These are phyloP conservation scores for Leucoagaricus sp. DNA, from an alignment of 1,284 basidiomycete species.

Conservation along the genomic window DNA sequence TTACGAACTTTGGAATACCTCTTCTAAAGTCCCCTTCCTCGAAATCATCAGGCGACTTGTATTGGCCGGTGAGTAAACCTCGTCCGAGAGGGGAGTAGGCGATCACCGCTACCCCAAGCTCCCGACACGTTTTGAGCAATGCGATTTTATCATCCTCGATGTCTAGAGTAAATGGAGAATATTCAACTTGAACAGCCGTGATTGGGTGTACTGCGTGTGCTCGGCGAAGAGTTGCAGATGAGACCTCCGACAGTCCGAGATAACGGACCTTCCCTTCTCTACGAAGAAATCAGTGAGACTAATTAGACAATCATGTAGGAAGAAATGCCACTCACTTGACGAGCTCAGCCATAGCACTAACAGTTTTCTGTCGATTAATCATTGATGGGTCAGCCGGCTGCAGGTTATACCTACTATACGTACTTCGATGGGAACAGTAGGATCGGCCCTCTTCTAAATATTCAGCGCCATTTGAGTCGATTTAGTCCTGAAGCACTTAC, in stretches of 20 bases:
- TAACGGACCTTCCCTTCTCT: constrained; percentile 58
- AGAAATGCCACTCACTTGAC: constrained; percentile 40
- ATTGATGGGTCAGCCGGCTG: not conserved
- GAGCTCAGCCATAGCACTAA: not conserved
- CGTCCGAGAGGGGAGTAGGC: constrained; percentile 66
- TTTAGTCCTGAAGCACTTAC: constrained; percentile 16
- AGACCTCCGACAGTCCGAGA: constrained; percentile 64
- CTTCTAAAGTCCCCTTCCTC: constrained; percentile 48
- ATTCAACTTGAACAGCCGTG: constrained; percentile 63
- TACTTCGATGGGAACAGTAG: not conserved
- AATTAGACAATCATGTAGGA: not conserved
- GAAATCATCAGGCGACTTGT: constrained; percentile 52
- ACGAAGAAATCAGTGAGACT: constrained; percentile 25
- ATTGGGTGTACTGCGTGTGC: constrained; percentile 66
- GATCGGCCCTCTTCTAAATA: not conserved
- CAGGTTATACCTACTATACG: not conserved
- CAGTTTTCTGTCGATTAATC: not conserved
- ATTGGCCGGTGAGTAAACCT: constrained; percentile 61
- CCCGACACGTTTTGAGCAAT: constrained; percentile 48
- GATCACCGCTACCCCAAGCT: constrained; percentile 54
- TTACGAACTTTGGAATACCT: constrained; percentile 34
- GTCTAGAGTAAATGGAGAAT: constrained; percentile 58
- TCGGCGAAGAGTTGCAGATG: constrained; percentile 57
- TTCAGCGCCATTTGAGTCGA: not conserved
- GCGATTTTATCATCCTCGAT: constrained; percentile 51